phyloP scores from a whole-genome alignment of 305 asterid genomes.

The Euphrasia arctica region DNA sequence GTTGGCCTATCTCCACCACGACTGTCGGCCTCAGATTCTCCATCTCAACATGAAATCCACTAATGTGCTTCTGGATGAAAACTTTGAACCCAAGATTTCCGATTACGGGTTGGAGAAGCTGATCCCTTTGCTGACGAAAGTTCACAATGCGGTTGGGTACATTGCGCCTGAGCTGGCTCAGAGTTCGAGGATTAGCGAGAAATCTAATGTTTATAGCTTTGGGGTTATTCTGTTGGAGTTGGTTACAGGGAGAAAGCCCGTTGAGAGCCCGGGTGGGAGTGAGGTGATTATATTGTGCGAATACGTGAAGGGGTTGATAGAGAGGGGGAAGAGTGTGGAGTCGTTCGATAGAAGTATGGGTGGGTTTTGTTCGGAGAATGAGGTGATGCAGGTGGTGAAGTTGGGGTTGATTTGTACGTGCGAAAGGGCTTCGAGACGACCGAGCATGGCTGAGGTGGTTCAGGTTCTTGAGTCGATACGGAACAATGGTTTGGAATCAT shows the following conservation, averaged over 20 bases:
- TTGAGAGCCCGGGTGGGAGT: slow-evolving; percentile 52
- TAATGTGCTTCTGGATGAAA: slow-evolving; percentile 64
- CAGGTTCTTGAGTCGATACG: slow-evolving; percentile 94
- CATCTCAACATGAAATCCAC: slow-evolving; percentile 85
- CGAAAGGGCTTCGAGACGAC: slow-evolving; percentile 69
- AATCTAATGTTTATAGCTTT: slow-evolving; percentile 82
- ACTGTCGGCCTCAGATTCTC: slow-evolving; percentile 76
- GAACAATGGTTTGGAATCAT: slow-evolving; percentile 61
- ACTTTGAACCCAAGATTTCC: slow-evolving; percentile 53
- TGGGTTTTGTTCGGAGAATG: slow-evolving; percentile 59
- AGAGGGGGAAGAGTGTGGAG: slow-evolving; percentile 56
- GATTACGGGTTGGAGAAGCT: slow-evolving; percentile 73
- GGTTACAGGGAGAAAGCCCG: slow-evolving; percentile 87
- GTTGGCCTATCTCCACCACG: slow-evolving; percentile 80
- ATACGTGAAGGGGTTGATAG: slow-evolving; percentile 61
- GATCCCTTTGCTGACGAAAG: slow-evolving; percentile 58
- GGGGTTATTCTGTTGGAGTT: slow-evolving; percentile 78
- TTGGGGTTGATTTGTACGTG: slow-evolving; percentile 75
- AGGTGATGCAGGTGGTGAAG: slow-evolving; percentile 84
- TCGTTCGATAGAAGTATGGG: slow-evolving; percentile 68
- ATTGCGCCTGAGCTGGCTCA: slow-evolving; percentile 92
- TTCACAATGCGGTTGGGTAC: slow-evolving; percentile 84
- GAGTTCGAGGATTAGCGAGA: slow-evolving; percentile 60
- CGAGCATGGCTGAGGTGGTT: slow-evolving; percentile 97
- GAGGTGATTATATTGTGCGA: slow-evolving; percentile 81